Evolutionary conservation across 2,329 filamentous ascomycete genomes (phyloP), one percentile per base, ranked within the genome.

Genomic region (Epichloe sp.): DNA sequence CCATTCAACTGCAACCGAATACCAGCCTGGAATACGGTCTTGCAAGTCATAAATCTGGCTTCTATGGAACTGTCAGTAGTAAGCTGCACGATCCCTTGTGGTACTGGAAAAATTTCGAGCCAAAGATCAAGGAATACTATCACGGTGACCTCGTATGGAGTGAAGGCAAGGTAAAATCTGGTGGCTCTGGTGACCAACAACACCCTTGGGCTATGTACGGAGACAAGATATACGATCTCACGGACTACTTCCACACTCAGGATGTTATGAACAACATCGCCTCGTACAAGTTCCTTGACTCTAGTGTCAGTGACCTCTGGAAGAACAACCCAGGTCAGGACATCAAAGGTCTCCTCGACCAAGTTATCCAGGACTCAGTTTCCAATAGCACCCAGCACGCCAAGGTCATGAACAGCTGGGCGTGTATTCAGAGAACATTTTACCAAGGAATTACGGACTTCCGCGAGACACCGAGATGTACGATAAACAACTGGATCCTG

Each of bases 401-500:
- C 37, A 66, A 70, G 19, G 75, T 86, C 49, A 55, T 65, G 23
- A 86, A 88, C 67, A 88, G 82, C 55, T 68, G 89, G 60, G 82
- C 82, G 59, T 98, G 93, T 65, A 77, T 97, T 57, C 77, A 90
- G 60, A 86, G 89, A 58, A 76, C 80, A 19, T 96, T 95, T 67
- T 93, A 88, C 60, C 75, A 85, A 47, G 93, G 91, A 48, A 84
- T 82, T 54, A 78, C 82, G 0, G 93, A 98, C 66, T 97, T 97
- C 76, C 81, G 93, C 47, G 71, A 86, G 19, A 75, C 78, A 1
- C 66, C 88, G 2, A 79, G 76, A 57, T 98, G 93, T 65, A 82
- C 87, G 60, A 83, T 88, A 61, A 95, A 95, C 73, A 91, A 91
- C 70, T 97, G 88, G 68, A 83, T 97, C 55, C 73, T 98, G 52